A percentile compares a stretch with the other conserved stretches of the same genome.
Evolutionary conservation across 1,139 yeast species (phyloP).

Genomic region (Yamadazyma membranifaciens): DNA sequence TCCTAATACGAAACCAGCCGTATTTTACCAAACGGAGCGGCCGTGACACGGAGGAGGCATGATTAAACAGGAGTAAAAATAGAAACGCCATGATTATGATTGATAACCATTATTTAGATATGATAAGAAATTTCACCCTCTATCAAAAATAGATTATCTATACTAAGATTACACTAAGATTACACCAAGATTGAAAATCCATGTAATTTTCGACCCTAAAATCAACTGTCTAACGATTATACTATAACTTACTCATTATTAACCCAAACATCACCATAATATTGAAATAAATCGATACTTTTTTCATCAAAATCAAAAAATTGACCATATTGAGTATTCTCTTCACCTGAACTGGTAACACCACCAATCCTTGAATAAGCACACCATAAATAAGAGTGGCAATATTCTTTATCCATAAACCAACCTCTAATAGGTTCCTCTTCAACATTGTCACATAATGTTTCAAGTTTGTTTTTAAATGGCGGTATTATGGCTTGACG

Average conservation of each 20-base stretch:
- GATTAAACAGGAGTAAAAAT: no score
- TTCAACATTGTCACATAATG: constrained; percentile 21
- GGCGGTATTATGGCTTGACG: constrained; percentile 33
- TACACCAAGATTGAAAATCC: no score
- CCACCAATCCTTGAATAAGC: constrained; percentile 45
- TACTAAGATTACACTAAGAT: no score
- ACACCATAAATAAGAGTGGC: constrained; percentile 46
- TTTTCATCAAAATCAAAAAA: constrained; percentile 21
- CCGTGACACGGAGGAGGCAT: no score
- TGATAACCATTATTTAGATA: no score
- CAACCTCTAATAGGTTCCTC: constrained; percentile 33
- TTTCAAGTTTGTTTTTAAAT: constrained; percentile 22
- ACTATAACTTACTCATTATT: constrained; percentile 22
- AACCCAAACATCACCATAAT: constrained; percentile 35
- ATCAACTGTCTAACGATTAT: no score
- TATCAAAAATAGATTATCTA: no score
- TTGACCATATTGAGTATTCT: constrained; percentile 25
- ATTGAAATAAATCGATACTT: constrained; percentile 23
- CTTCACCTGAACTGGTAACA: constrained; percentile 18
- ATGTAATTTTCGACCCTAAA: no score
- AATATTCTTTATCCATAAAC: constrained; percentile 30
- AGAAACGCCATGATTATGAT: no score
- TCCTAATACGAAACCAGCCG: no score
- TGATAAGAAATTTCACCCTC: no score
- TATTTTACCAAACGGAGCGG: no score